These are phyloP conservation scores for Eutrema japonicum DNA, from an alignment of 345 rosid genomes.

Conservation along the genomic window DNA sequence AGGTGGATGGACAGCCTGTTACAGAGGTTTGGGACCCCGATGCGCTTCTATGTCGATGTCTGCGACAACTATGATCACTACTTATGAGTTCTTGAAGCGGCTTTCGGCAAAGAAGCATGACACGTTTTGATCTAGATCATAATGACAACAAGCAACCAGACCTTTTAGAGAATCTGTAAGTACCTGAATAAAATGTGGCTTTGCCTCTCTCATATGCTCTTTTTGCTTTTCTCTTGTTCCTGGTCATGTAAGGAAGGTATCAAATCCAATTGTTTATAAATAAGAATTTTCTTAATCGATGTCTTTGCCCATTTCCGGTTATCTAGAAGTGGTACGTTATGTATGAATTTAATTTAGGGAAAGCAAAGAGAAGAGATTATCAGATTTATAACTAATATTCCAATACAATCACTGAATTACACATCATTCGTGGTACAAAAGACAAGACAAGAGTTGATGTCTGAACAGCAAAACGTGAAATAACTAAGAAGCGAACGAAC, in stretches of 20 bases:
- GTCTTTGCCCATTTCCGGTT: neutral
- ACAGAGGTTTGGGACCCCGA: constrained; percentile 77
- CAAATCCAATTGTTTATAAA: constrained; percentile 13
- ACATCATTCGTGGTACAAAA: constrained; percentile 25
- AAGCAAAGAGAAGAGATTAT: neutral
- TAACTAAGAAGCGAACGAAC: constrained; percentile 32
- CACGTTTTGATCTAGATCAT: neutral
- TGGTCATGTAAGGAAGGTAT: neutral
- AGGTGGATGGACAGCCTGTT: constrained; percentile 53
- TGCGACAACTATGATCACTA: constrained; percentile 83
- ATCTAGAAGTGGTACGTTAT: neutral
- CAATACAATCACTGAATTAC: constrained; percentile 8
- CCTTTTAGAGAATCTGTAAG: neutral
- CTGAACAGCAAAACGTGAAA: constrained; percentile 15
- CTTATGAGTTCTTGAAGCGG: constrained; percentile 80
- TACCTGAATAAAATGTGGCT: neutral
- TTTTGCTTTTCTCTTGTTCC: neutral
- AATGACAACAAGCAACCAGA: neutral
- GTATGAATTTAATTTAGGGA: neutral
- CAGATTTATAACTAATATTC: neutral
- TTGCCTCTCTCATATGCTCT: neutral
- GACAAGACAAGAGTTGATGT: neutral
- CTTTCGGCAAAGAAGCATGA: constrained; percentile 66
- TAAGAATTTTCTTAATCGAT: neutral
- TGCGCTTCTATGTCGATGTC: constrained; percentile 93